Evolutionary conservation across 2,329 filamentous ascomycete genomes (phyloP), one percentile per base, ranked within the genome.

Genomic region (Kalaharituber pfeilii): DNA sequence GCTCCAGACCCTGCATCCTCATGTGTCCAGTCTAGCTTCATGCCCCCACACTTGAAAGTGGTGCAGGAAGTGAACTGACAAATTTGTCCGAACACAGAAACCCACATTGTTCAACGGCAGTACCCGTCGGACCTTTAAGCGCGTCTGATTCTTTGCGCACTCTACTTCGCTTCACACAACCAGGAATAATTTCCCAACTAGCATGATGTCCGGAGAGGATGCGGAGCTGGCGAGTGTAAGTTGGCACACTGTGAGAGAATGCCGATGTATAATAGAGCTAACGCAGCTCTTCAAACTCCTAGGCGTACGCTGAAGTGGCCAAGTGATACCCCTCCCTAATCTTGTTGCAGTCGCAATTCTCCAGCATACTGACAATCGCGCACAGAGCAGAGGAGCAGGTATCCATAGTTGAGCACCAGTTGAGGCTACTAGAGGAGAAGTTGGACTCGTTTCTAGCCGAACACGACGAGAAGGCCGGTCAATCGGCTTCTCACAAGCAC

Each of bases 371-470:
- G 49, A 59, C 51, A 26, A n/a, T n/a, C 7, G 5, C 15, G 18
- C 20, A 44, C n/a, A 61, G 59, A 53, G 59, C 59, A 36, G 59
- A 61, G 30, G 55, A 53, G 44, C 57, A 53, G 25, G 57, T 56
- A 20, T 53, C 56, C 13, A 51, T 52, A 39, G 25, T 61, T 7
- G 59, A 61, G 52, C 50, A 52, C 28, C 59, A 61, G 49, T 30
- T 61, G 33, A 50, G 49, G 26, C 53, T 52, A 24, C 52, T 61
- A 15, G 59, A 61, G 50, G 55, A 55, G 20, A 61, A 58, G 45
- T 50, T 61, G 29, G 59, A 57, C 18, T 44, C 30, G 39, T 57
- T 61, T 44, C 53, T 61, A 9, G 56, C 58, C 11, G 56, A 56
- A n/a, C 57, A 60, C 42, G 58, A 49, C 20, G 54, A 52, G 13